Base-by-base conservation (phyloP, 2,329 filamentous ascomycete genomes). In the Aspergillus phoenicis region DNA sequence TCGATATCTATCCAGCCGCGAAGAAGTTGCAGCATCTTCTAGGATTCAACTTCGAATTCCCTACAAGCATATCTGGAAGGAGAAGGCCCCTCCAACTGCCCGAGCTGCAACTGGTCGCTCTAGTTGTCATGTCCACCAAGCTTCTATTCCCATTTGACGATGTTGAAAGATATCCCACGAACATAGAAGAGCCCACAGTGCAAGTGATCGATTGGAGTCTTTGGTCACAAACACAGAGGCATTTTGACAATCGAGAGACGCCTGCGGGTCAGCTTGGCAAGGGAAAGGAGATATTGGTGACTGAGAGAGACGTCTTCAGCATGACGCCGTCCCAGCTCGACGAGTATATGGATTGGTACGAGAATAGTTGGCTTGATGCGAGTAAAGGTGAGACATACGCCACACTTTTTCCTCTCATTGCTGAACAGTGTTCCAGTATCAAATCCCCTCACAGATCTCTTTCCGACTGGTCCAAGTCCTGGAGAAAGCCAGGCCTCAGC, bases 311-410 rank as follows among this genome's bases (percentile, higher is more conserved):
- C 66, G 83, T 91, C 8, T 82, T 88, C 43, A 73, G 78, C 1
- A 88, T 93, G 85, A 81, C 78, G 2, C 77, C 81, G 5, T 77
- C 82, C 22, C 83, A 89, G 64, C 78, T 94, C 39, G 90, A 93
- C 68, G 84, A 89, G 61, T 94, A 93, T 70, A 82, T 96, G 75
- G 86, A 91, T 74, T 95, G 90, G 87, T 93, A 90, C 71, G 87
- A 91, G 70, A 82, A 83, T 60, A 89, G 83, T 48, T 91, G 87
- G 81, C 66, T 80, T 38, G 74, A 78, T 55, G 70, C 55, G 36
- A 73, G 68, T 58, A 68, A 62, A 67, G 62, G 74, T 75, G 57
- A 15, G 66, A 10, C 5, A 39, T 26, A 20, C 13, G 7, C 4
- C 5, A 11, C 2, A 11, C 10, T 51, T 36, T 4, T 28, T 36